A percentile compares a stretch with the other conserved stretches of the same genome.
Conservation (phyloP, 1,139 yeast genomes). For the Zygosaccharomyces pseudobailii region DNA sequence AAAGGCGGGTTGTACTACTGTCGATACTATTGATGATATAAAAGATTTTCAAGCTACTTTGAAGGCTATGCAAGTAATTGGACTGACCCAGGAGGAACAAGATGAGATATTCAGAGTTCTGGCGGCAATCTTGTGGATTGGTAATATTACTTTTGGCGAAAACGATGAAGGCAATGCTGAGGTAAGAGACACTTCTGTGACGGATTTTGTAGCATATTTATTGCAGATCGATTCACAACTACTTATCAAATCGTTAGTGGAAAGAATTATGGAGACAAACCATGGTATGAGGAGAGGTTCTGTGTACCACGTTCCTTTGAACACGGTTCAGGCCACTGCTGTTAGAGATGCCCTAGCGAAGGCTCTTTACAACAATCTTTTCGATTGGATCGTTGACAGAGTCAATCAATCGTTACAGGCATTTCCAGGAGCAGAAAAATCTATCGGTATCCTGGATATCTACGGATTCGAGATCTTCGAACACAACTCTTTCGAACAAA, state of each 20-base stretch:
- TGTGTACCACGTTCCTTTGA: conserved; percentile 89
- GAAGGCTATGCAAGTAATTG: conserved; percentile 83
- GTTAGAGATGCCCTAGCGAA: conserved; percentile 94
- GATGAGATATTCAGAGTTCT: conserved; percentile 83
- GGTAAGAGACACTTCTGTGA: conserved; percentile 78
- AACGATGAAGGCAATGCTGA: conserved; percentile 83
- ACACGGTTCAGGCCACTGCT: conserved; percentile 87
- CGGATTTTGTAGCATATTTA: conserved; percentile 89
- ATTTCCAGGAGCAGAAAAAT: conserved; percentile 50
- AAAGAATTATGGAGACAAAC: conserved; percentile 82
- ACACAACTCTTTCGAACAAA: conserved; percentile 92
- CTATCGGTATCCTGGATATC: conserved; percentile 93
- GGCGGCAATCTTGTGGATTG: conserved; percentile 89
- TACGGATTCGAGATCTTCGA: conserved; percentile 98
- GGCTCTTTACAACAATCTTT: conserved; percentile 85
- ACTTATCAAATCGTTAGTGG: conserved; percentile 64
- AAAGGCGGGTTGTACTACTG: conserved; percentile 78
- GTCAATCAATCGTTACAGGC: conserved; percentile 70
- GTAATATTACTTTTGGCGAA: conserved; percentile 81
- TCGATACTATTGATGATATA: conserved; percentile 79
- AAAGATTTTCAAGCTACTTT: conserved; percentile 77
- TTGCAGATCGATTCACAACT: conserved; percentile 72
- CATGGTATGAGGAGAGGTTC: conserved; percentile 90
- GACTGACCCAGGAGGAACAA: conserved; percentile 75
- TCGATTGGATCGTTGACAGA: conserved; percentile 97